Base-by-base conservation (phyloP, 108 stramenopile genomes). In the Halocafeteria seosinensis region DNA sequence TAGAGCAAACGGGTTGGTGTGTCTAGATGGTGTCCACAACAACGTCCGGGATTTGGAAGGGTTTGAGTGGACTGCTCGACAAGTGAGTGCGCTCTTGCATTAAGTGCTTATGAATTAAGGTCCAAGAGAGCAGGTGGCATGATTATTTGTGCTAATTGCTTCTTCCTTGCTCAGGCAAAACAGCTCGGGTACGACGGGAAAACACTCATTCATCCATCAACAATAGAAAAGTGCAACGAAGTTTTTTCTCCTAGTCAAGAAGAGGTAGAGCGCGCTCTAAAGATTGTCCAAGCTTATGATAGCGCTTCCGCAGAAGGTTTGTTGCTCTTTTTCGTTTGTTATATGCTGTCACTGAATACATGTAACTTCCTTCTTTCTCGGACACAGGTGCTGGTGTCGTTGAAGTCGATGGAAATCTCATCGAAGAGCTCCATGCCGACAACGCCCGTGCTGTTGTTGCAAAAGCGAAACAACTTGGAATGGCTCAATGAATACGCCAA, bases 171-270 rank as follows among this genome's bases (percentile, higher is more conserved):
- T n/a, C n/a, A 64, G 55, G 69, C 60, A 24, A 62, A 63, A 0
- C 29, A 52, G 12, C 62, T 70, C 3, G 69, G 69, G 53, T 70
- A 64, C 35, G 69, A 70, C 35, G 69, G 69, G 21, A 70, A 70
- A 38, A 63, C 62, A 26, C 63, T 70, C 8, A 70, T 70, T 23
- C 69, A 70, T 23, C 69, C 69, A 35, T 24, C 25, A 32, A 64
- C 63, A 12, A 32, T 70, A 8, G 50, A 6, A 9, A 4, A 28
- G 5, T 36, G 35, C 1, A 70, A 70, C 62, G 63, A 13, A 3
- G 26, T 13, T n/a, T 70, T 64, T 24, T 64, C 47, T 1, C 69
- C 69, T 24, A 29, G 21, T 13, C 52, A 63, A 11, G 50, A 29
- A 25, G 69, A 70, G 28, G 35, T 70, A 12, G 63, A 32, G 17